Evolutionary conservation across 306 rosid species (phyloP).

Genomic region (Malus asiatica): DNA sequence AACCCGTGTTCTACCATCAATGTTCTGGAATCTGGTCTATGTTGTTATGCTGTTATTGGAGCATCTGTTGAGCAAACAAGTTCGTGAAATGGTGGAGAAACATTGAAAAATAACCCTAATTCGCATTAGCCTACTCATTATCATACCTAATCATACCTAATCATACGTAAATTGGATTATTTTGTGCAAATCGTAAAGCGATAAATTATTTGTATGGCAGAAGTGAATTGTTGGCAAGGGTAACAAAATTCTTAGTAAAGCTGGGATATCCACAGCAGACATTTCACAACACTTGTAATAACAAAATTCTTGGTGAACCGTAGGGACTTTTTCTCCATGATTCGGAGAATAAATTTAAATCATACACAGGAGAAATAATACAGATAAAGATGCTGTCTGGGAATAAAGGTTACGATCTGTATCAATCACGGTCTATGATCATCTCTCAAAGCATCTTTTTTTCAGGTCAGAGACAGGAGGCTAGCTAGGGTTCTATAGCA

Average conservation of each 20-base stretch:
- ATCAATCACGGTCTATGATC: neutral
- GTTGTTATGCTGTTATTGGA: neutral
- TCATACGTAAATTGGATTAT: neutral
- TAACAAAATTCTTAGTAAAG: neutral
- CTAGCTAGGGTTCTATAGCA: neutral
- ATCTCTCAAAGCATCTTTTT: neutral
- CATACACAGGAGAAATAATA: neutral
- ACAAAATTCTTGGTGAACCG: neutral
- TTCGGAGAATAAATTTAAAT: neutral
- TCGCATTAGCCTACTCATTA: neutral
- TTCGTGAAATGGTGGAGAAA: neutral
- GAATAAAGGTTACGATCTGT: neutral
- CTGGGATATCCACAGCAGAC: neutral
- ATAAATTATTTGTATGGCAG: neutral
- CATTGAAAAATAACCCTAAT: neutral
- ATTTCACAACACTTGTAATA: neutral
- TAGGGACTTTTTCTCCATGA: neutral
- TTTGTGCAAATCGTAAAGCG: neutral
- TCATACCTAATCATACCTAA: neutral
- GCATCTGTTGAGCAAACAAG: neutral
- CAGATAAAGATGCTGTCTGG: neutral
- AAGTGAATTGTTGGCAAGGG: neutral
- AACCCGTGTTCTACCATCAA: too few species aligned
- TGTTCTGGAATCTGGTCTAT: neutral
- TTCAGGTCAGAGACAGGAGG: neutral